Conservation (phyloP, 176 grass and related monocot genomes). For the Bolboschoenus planiculmis region DNA sequence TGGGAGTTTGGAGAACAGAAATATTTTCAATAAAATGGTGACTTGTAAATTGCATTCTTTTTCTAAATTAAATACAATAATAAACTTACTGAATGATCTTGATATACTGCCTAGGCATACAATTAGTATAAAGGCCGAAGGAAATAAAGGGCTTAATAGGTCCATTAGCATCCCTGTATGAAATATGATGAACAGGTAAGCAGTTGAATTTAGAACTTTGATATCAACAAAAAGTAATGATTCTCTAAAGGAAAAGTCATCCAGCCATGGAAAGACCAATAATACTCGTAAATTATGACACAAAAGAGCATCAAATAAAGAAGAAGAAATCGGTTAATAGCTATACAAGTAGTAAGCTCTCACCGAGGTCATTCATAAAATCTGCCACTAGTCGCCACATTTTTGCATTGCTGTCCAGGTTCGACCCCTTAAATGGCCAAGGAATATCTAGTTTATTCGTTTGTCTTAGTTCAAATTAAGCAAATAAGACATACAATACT, state of each 20-base stretch:
- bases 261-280: neutral
- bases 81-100: conserved; percentile 87
- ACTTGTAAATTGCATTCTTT: neutral
- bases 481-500: neutral
- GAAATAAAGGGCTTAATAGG: conserved; percentile 89
- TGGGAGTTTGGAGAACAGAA: neutral
- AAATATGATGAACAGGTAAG: conserved; percentile 1
- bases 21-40: neutral
- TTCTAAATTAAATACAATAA: conserved; percentile 18
- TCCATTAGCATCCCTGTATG: conserved; percentile 96
- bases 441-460: conserved; percentile 12
- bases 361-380: conserved; percentile 99
- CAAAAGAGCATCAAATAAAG: neutral
- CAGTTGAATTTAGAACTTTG: conserved; percentile 2
- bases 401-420: conserved; percentile 90
- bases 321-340: neutral
- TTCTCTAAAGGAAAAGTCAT: neutral
- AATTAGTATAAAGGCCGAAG: conserved; percentile 80
- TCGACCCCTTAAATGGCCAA: conserved; percentile 52
- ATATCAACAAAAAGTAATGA: neutral
- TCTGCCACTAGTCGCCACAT: conserved; percentile 97
- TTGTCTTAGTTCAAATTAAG: neutral
- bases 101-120: conserved; percentile 86
- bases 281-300: neutral
- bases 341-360: neutral